A percentile compares a stretch with the other conserved stretches of the same genome.
phyloP scores from a whole-genome alignment of 768 basidiomycete species.

The Mycena kentingensis region DNA sequence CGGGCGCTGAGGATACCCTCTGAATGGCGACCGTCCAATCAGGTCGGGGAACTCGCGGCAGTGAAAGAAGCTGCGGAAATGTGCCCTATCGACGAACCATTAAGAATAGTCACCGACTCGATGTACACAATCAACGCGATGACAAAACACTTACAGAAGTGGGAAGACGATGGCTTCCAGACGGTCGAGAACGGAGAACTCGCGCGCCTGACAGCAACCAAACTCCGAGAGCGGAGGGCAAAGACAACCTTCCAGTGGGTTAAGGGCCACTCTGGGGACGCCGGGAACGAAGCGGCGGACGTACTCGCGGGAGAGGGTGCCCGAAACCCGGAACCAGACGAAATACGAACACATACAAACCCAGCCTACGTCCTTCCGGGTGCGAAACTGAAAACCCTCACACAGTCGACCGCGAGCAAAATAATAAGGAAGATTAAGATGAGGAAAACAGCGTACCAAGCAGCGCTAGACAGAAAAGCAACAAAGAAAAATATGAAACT shows the following conservation, averaged over 20 bases:
- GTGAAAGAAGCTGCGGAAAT: conserved; percentile 3
- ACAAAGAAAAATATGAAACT: neutral
- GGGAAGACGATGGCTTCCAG: conserved; percentile 11
- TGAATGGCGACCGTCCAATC: neutral
- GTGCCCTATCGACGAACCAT: neutral
- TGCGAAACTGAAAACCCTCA: conserved; percentile 15
- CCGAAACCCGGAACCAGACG: neutral
- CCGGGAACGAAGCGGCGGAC: conserved; percentile 31
- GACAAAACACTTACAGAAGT: conserved; percentile 5
- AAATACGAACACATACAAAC: conserved; percentile 1
- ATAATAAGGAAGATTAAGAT: conserved; percentile 4
- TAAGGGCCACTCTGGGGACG: conserved; percentile 25
- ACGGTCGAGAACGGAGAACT: neutral
- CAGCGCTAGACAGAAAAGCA: neutral
- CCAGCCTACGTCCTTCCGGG: conserved; percentile 14
- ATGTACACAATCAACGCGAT: conserved; percentile 11
- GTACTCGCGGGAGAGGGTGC: conserved; percentile 22
- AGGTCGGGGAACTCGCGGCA: neutral
- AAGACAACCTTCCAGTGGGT: conserved; percentile 28
- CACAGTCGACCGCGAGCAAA: conserved; percentile 21
- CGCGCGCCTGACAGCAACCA: neutral
- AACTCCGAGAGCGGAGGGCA: conserved; percentile 1
- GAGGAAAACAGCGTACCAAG: neutral
- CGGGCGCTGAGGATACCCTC: neutral
- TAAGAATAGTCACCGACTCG: conserved; percentile 14